Base-by-base conservation (phyloP, 805 yeast species). In the Candida rishiriensis region DNA sequence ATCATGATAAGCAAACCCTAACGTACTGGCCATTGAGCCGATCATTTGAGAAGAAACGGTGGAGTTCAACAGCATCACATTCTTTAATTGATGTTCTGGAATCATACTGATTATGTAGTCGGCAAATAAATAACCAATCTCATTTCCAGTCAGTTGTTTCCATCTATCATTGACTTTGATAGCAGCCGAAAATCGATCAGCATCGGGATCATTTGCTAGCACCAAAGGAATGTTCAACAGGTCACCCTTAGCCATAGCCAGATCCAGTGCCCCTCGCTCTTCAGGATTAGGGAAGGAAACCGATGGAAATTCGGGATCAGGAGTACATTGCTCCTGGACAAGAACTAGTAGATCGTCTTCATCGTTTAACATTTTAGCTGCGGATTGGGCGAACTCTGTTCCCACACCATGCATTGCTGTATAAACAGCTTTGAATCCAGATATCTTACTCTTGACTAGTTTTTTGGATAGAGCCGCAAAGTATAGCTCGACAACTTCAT, bases 381-480 rank as follows among this genome's bases (percentile, higher is more conserved):
- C 66, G 36, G 67, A 59, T 3, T 60, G 56, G 34, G 85, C 81
- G 21, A 81, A 75, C 36, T 80, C 82, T 21, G 71, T 66, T 0
- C 99, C 99, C 8, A 91, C 96, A 10, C 99, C 99, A 62, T 91
- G 98, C 83, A 91, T 81, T 17, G 98, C 95, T 0, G 98, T 91
- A 59, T 91, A 91, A 1, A 89, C 86, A 45, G 84, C 81, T 57
- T 72, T 60, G 44, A 74, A 66, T 46, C 60, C 57, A 60, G 66
- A 38, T 2, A 65, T 37, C 37, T 59, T 33, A 12, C 43, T 29
- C 16, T 46, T 42, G 6, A 75, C 61, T 41, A 81, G 59, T 11
- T 65, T 55, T 0, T 49, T 8, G 1, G 50, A 47, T 4, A 77
- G 42, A 13, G 61, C 53, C 0, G 55, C 37, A 1, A 74, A 48